A percentile compares a stretch with the other conserved stretches of the same genome.
Conservation (phyloP, 306 rosid genomes). For the Citrullus amarus region DNA sequence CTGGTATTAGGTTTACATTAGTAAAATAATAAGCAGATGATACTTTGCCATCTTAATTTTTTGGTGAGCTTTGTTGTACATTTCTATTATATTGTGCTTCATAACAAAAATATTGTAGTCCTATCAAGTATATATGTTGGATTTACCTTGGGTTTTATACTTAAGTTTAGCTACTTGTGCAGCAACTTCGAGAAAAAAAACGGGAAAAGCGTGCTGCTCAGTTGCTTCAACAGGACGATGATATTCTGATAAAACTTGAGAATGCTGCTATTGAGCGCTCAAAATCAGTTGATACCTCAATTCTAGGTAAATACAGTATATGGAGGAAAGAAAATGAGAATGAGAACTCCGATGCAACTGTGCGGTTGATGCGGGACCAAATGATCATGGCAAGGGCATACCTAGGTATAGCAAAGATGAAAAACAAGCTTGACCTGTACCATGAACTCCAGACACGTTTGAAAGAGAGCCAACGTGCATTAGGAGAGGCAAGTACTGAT, state of each 20-base stretch:
- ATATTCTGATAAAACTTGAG: slow-evolving; percentile 60
- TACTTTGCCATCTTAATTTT: not conserved
- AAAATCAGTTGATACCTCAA: slow-evolving; percentile 73
- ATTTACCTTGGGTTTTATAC: not conserved
- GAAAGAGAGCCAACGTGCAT: slow-evolving; percentile 65
- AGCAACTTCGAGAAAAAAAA: slow-evolving; percentile 65
- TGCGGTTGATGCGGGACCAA: slow-evolving; percentile 90
- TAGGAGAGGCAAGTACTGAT: slow-evolving; percentile 73
- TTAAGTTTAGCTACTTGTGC: slow-evolving; percentile 20
- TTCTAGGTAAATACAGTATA: slow-evolving; percentile 84
- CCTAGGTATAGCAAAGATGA: slow-evolving; percentile 70
- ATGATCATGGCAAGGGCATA: slow-evolving; percentile 88
- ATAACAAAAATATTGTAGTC: not conserved
- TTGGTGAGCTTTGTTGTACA: not conserved
- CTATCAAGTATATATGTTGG: not conserved
- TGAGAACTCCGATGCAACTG: slow-evolving; percentile 68
- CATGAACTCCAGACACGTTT: slow-evolving; percentile 51
- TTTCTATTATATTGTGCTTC: not conserved
- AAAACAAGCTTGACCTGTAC: slow-evolving; percentile 46
- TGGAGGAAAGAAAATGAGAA: slow-evolving; percentile 96
- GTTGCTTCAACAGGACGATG: slow-evolving; percentile 48
- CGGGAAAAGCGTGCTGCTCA: slow-evolving; percentile 62
- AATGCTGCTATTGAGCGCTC: slow-evolving; percentile 83
- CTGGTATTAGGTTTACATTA: not conserved
- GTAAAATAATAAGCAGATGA: not conserved